Evolutionary conservation across 495 filamentous ascomycete species (phyloP).

Genomic region (Tuber aestivum): DNA sequence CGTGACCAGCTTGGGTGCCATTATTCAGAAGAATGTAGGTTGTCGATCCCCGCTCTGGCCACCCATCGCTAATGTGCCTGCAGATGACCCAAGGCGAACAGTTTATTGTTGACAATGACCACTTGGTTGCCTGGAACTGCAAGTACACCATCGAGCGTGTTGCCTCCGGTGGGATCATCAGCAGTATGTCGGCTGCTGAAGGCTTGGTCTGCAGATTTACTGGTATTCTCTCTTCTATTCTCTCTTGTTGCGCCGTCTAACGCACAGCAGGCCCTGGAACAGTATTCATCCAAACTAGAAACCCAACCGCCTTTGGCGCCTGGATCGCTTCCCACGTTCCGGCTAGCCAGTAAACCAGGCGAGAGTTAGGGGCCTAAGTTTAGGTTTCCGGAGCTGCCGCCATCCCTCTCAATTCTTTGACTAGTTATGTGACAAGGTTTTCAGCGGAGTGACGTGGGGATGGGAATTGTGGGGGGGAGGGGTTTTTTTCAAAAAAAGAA

Average conservation of each 20-base stretch:
- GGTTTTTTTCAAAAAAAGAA: not conserved
- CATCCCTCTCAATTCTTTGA: not conserved
- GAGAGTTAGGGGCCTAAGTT: not conserved
- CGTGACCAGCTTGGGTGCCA: conserved; percentile 88
- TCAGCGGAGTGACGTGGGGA: not conserved
- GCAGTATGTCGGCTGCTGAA: conserved; percentile 68
- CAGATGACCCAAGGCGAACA: conserved; percentile 59
- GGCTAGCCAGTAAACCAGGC: conserved; percentile 31
- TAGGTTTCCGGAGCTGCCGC: not conserved
- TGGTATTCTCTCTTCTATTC: conserved; percentile 45
- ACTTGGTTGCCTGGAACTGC: conserved; percentile 95
- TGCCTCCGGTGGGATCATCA: conserved; percentile 82
- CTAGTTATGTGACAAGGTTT: not conserved
- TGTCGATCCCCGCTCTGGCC: not conserved
- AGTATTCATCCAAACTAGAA: conserved; percentile 89
- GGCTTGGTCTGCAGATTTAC: conserved; percentile 90
- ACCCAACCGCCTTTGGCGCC: conserved; percentile 58
- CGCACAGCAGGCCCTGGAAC: conserved; percentile 63
- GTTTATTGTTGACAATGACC: conserved; percentile 92
- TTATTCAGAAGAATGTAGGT: conserved; percentile 90
- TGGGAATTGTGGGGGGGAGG: not conserved
- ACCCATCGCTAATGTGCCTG: conserved; percentile 17
- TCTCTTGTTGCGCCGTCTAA: not conserved
- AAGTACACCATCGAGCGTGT: conserved; percentile 86
- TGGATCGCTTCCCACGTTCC: conserved; percentile 47